Evolutionary conservation across 2,329 filamentous ascomycete genomes (phyloP).

Genomic region (Hypoxylon sp.): DNA sequence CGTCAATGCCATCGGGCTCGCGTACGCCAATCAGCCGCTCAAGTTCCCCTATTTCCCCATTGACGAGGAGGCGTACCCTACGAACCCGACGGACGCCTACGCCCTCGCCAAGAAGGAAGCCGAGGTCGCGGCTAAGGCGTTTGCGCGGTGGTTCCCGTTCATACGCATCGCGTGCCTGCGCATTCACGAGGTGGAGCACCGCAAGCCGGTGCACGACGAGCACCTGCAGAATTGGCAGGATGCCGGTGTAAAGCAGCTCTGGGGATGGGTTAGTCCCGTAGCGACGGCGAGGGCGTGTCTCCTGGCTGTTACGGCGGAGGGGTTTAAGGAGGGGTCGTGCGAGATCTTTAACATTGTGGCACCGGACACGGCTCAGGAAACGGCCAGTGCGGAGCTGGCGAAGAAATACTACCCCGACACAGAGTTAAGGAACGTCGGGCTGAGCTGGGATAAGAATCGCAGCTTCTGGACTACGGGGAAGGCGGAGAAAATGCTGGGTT

Average conservation of each 20-base stretch:
- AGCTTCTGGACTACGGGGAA: constrained; percentile 6
- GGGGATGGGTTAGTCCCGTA: constrained; percentile 9
- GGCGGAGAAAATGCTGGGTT: constrained; percentile 5
- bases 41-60: constrained; percentile 7
- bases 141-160: constrained; percentile 3
- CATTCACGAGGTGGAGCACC: constrained; percentile 4
- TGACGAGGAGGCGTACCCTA: constrained; percentile 1
- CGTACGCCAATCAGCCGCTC: constrained; percentile 10
- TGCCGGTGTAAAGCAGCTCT: constrained; percentile 2
- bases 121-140: constrained; percentile 9
- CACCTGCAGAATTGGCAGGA: constrained; percentile 2
- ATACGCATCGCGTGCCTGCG: constrained; percentile 5
- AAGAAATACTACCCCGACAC: neutral
- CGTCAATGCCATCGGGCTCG: constrained; percentile 11
- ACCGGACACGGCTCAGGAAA: neutral
- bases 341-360: constrained; percentile 12
- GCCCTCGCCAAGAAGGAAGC: constrained; percentile 6
- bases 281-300: constrained; percentile 11
- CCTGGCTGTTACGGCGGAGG: neutral
- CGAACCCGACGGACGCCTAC: constrained; percentile 4
- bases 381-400: neutral
- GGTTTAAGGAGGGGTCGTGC: neutral
- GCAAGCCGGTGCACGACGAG: constrained; percentile 1
- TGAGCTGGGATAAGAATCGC: neutral
- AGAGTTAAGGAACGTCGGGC: neutral